These are phyloP conservation scores for Hypoxylon sp. DNA, from an alignment of 2,329 filamentous ascomycete species.

Conservation along the genomic window DNA sequence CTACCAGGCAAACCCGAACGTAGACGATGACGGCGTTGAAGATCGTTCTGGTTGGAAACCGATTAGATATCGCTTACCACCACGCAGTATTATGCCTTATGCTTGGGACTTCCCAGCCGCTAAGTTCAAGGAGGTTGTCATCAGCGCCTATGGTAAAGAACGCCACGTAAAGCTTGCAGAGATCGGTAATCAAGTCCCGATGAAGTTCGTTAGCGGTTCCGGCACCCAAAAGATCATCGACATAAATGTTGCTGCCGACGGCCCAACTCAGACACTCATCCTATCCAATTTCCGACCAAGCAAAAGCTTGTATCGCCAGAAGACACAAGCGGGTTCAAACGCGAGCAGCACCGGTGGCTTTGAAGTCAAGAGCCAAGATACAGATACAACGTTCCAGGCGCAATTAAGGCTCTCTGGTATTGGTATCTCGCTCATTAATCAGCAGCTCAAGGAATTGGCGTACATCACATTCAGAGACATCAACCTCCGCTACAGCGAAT, in stretches of 20 bases:
- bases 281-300: conserved; percentile 94
- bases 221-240: conserved; percentile 91
- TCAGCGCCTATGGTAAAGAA: conserved; percentile 84
- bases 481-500: conserved; percentile 91
- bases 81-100: conserved; percentile 98
- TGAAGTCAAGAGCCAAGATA: conserved; percentile 93
- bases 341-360: conserved; percentile 78
- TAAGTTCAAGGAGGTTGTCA: conserved; percentile 94
- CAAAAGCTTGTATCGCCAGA: conserved; percentile 86
- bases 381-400: conserved; percentile 88
- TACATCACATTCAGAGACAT: conserved; percentile 95
- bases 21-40: conserved; percentile 89
- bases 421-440: conserved; percentile 93
- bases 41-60: conserved; percentile 92
- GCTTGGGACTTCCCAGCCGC: conserved; percentile 99
- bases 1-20: conserved; percentile 92
- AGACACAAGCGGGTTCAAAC: conserved; percentile 66
- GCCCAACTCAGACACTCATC: conserved; percentile 94
- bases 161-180: conserved; percentile 95
- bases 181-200: conserved; percentile 94
- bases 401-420: conserved; percentile 91
- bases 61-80: conserved; percentile 90
- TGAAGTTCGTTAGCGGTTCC: conserved; percentile 82
- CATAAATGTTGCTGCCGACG: conserved; percentile 94
- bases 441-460: conserved; percentile 90